phyloP scores from a whole-genome alignment of 257 asterid genomes.

The Cruciata laevipes region DNA sequence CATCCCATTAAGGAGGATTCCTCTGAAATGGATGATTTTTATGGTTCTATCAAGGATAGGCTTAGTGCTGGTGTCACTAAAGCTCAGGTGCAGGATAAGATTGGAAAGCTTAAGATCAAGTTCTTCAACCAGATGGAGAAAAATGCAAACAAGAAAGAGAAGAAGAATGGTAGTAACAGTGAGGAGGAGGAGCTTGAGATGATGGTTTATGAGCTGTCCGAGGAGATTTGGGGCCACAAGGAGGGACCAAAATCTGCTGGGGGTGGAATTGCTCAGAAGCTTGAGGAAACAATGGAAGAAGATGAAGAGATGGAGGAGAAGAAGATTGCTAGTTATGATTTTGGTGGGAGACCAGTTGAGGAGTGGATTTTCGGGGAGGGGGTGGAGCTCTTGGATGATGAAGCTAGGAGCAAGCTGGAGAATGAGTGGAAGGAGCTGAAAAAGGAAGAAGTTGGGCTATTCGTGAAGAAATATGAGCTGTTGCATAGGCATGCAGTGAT shows the following conservation, averaged over 20 bases:
- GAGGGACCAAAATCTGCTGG: constrained; percentile 31
- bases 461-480: constrained; percentile 27
- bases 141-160: constrained; percentile 33
- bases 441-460: constrained; percentile 25
- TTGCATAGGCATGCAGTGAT: constrained; percentile 25
- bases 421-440: constrained; percentile 32
- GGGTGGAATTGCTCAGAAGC: neutral
- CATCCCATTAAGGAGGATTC: constrained; percentile 26
- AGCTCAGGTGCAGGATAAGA: constrained; percentile 52
- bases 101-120: constrained; percentile 46
- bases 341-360: constrained; percentile 18
- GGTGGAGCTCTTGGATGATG: constrained; percentile 22
- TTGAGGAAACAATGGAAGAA: constrained; percentile 10
- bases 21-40: constrained; percentile 42
- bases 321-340: constrained; percentile 4
- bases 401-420: constrained; percentile 26
- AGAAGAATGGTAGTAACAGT: constrained; percentile 40
- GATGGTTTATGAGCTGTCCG: constrained; percentile 37
- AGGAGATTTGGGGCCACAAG: constrained; percentile 41
- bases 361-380: constrained; percentile 33
- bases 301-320: constrained; percentile 15
- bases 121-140: constrained; percentile 26
- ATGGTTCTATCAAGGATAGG: constrained; percentile 38
- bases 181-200: constrained; percentile 37
- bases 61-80: constrained; percentile 34